These are phyloP conservation scores for Tricholoma sp. DNA, from an alignment of 768 basidiomycete genomes.

Conservation along the genomic window DNA sequence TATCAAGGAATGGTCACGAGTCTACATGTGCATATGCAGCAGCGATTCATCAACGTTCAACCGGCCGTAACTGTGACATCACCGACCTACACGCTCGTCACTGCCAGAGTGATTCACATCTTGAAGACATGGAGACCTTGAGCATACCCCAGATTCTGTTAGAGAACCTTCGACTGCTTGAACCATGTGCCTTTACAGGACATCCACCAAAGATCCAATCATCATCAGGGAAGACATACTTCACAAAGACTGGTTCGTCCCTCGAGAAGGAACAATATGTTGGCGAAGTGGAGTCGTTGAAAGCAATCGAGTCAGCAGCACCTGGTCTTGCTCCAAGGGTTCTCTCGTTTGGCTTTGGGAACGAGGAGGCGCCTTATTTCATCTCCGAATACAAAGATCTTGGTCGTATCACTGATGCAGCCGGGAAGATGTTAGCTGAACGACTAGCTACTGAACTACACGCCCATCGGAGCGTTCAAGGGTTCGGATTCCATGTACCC, in stretches of 20 bases:
- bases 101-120: not conserved
- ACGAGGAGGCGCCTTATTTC: constrained; percentile 51
- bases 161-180: constrained; percentile 40
- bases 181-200: constrained; percentile 45
- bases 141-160: constrained; percentile 30
- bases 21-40: no score
- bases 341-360: constrained; percentile 40
- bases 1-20: no score
- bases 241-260: constrained; percentile 51
- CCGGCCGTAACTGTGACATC: no score
- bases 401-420: constrained; percentile 34
- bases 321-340: constrained; percentile 62
- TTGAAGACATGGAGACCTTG: not conserved
- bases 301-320: constrained; percentile 56
- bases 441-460: constrained; percentile 69
- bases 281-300: constrained; percentile 68
- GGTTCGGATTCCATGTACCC: constrained; percentile 68
- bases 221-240: constrained; percentile 56
- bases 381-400: constrained; percentile 73
- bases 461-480: constrained; percentile 41
- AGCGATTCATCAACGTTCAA: no score
- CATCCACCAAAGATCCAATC: constrained; percentile 45
- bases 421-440: constrained; percentile 49
- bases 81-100: no score
- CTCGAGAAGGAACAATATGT: constrained; percentile 58